phyloP scores from a whole-genome alignment of 306 rosid genomes.

The Lablab purpureus region DNA sequence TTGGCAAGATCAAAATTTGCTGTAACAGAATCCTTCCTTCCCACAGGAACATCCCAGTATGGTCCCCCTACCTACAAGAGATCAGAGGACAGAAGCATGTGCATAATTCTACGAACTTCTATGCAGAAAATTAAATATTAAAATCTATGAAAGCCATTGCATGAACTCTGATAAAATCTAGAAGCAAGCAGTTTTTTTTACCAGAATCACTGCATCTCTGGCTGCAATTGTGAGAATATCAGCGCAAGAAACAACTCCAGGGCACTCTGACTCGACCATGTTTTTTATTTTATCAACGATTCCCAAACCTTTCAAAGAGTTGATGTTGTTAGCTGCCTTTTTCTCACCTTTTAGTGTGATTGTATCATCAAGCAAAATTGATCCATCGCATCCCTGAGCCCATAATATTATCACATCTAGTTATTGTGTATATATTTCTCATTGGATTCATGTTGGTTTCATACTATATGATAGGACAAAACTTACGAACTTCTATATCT shows the following conservation, averaged over 20 bases:
- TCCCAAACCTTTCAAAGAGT: slow-evolving; percentile 74
- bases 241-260: slow-evolving; percentile 89
- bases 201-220: slow-evolving; percentile 96
- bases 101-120: slow-evolving; percentile 22
- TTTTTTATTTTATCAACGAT: slow-evolving; percentile 81
- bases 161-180: not conserved
- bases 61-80: slow-evolving; percentile 91
- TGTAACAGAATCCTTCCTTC: slow-evolving; percentile 88
- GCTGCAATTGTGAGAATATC: slow-evolving; percentile 98
- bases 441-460: not conserved
- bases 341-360: slow-evolving; percentile 84
- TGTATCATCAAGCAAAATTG: slow-evolving; percentile 85
- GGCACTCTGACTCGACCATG: slow-evolving; percentile 88
- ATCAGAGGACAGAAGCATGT: not conserved
- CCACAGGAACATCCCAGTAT: slow-evolving; percentile 94
- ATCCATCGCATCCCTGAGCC: slow-evolving; percentile 92
- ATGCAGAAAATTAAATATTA: not conserved
- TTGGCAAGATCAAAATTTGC: slow-evolving; percentile 71
- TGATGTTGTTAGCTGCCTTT: slow-evolving; percentile 65
- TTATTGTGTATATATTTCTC: not conserved
- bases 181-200: slow-evolving; percentile 36
- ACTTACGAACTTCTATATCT: not conserved
- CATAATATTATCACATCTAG: not conserved
- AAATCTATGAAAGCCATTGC: not conserved
- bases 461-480: not conserved